These are phyloP conservation scores for Aspergillus felis DNA, from an alignment of 2,329 filamentous ascomycete genomes.

Conservation along the genomic window DNA sequence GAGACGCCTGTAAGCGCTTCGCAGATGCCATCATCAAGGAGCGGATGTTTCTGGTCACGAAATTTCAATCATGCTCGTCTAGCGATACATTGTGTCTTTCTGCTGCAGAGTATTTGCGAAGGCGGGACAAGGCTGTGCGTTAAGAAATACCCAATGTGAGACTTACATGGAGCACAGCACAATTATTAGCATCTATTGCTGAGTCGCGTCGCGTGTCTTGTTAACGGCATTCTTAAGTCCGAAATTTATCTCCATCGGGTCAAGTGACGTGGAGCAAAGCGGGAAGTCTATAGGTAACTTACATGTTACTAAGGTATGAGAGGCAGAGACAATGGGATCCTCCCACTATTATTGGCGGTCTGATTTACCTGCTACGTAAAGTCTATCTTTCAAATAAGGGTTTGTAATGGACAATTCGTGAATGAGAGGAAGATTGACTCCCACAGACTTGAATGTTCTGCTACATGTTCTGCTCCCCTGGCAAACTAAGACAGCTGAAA, in stretches of 20 bases:
- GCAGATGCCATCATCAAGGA: slow-evolving; percentile 36
- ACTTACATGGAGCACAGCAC: too few relatives aligned
- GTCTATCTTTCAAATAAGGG: not conserved
- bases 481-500: not conserved
- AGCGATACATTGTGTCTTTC: not conserved
- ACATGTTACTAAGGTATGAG: too few relatives aligned
- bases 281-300: not conserved
- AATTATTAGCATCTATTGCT: not conserved
- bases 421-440: not conserved
- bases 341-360: not conserved
- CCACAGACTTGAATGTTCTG: not conserved
- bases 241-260: not conserved
- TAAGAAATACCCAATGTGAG: not conserved
- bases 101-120: not conserved
- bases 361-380: not conserved
- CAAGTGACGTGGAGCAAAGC: not conserved
- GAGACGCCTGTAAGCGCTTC: slow-evolving; percentile 36
- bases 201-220: slow-evolving; percentile 13
- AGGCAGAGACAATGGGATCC: not conserved
- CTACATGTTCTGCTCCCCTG: not conserved
- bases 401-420: not conserved
- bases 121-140: not conserved
- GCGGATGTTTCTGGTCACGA: not conserved
- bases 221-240: not conserved
- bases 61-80: not conserved